Base-by-base conservation (phyloP, 345 rosid genomes). In the Chamaenerion angustifolium region DNA sequence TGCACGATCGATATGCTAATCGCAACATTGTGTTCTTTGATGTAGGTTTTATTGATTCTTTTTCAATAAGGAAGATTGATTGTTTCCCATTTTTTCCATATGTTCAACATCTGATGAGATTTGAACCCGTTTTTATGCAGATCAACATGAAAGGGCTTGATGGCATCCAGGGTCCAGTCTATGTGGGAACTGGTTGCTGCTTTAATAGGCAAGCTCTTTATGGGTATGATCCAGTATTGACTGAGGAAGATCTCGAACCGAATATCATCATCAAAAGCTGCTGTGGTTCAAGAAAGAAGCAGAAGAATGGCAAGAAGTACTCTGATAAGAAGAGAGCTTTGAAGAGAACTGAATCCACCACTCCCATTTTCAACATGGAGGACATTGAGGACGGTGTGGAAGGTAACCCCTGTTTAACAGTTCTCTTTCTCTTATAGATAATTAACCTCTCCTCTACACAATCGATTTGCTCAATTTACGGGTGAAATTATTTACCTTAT, bases 1-100 rank as follows among this genome's bases (percentile, higher is more conserved):
- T 67, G 78, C 95, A 83, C 6, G 98, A 90, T 71, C 88, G 98
- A 76, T 90, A 90, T 70, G 98, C 98, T 70, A 90, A 90, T 68
- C 85, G 95, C 54, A 90, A 90, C 73, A 81, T 86, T 46, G 95
- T 86, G 46, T 90, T 86, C 80, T 90, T 90, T 49, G 95, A 90
- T 70, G 98, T 90, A 71, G 45, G 59, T 56, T 46, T 16, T 13
- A 8, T 31, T 31, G 37, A 31, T 31, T 16, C 40, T 56, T 40
- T 45, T 45, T 56, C 17, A 21, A 17, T 12, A 37, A 15, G 31
- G n/a, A 56, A 40, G 4, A 11, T 37, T 40, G 8, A 11, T 23
- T 18, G 6, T 14, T 16, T 11, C 25, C 27, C n/a, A 43, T 25
- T 55, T 16, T 16, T 31, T 16, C 21, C 16, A 11, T 56, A 42